Evolutionary conservation across 2,329 filamentous ascomycete species (phyloP).

Genomic region (Phoma sp.): DNA sequence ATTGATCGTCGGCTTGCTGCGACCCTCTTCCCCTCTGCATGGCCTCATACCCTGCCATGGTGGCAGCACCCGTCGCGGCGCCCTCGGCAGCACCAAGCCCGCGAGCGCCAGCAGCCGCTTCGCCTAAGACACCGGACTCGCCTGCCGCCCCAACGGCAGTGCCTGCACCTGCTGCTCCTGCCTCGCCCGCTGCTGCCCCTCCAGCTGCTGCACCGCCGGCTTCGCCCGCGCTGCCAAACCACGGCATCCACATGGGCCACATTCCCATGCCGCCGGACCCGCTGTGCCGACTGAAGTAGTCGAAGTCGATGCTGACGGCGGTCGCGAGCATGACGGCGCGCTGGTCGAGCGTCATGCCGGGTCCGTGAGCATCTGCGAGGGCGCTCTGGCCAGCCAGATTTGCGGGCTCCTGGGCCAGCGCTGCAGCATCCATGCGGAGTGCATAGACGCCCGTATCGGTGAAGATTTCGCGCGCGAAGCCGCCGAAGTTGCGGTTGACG

Average conservation of each 20-base stretch:
- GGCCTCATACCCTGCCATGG: constrained; percentile 68
- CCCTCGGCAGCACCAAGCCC: constrained; percentile 51
- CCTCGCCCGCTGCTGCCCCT: constrained; percentile 46
- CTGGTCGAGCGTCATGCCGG: constrained; percentile 69
- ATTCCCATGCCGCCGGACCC: constrained; percentile 49
- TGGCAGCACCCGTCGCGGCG: constrained; percentile 59
- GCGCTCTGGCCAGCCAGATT: constrained; percentile 42
- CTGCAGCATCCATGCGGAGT: constrained; percentile 67
- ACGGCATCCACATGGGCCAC: constrained; percentile 60
- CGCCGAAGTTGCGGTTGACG: constrained; percentile 68
- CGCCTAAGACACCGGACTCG: constrained; percentile 52
- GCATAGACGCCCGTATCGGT: constrained; percentile 71
- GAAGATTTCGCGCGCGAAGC: constrained; percentile 68
- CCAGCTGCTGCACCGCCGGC: constrained; percentile 49
- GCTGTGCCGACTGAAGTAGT: constrained; percentile 70
- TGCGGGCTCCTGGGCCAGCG: constrained; percentile 48
- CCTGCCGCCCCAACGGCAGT: constrained; percentile 50
- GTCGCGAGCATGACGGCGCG: constrained; percentile 70
- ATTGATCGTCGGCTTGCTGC: constrained; percentile 31
- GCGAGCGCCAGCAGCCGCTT: constrained; percentile 55
- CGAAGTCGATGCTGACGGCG: constrained; percentile 69
- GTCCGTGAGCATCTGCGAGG: constrained; percentile 25
- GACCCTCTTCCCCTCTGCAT: constrained; percentile 60
- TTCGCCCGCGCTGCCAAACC: constrained; percentile 44
- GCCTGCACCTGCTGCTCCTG: constrained; percentile 43